A percentile compares a stretch with the other conserved stretches of the same genome.
Conservation (phyloP, 139 green algal genomes). For the Edaphochlamys debaryana region DNA sequence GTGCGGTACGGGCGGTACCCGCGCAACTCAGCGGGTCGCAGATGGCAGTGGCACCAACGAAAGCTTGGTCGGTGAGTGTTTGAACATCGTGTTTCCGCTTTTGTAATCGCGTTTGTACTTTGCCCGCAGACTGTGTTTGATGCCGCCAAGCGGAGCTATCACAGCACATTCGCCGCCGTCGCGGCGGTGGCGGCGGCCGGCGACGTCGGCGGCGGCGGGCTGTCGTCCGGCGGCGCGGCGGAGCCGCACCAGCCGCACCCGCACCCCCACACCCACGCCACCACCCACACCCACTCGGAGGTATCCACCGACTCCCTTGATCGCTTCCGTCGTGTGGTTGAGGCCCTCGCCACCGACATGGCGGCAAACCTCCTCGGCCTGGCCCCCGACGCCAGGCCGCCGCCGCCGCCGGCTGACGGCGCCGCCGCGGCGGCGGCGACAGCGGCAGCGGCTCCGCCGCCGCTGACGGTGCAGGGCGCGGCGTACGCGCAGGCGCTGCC, state of each 20-base stretch:
- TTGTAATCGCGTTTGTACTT: too few relatives aligned
- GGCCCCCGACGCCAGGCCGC: background rate
- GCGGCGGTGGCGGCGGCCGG: background rate
- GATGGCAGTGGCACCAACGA: too few relatives aligned
- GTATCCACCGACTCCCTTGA: background rate
- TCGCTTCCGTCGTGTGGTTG: conserved; percentile 1
- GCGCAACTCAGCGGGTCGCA: too few relatives aligned
- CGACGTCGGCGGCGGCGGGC: background rate
- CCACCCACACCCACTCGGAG: background rate
- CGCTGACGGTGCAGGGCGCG: too few relatives aligned
- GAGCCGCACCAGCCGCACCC: background rate
- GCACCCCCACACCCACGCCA: background rate
- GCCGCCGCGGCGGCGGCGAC: background rate
- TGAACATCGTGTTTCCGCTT: too few relatives aligned
- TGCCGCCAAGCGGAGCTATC: background rate
- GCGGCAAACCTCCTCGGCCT: conserved; percentile 18
- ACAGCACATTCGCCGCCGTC: background rate
- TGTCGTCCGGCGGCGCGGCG: background rate
- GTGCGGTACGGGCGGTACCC: too few relatives aligned
- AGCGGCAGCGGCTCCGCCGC: background rate
- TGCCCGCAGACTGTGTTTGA: too few relatives aligned
- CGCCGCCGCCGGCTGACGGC: background rate
- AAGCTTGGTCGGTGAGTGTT: too few relatives aligned
- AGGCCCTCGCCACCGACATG: conserved; percentile 12
- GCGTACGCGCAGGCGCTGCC: background rate